Conservation (phyloP, 768 basidiomycete genomes). For the Mycena albidolilacea region DNA sequence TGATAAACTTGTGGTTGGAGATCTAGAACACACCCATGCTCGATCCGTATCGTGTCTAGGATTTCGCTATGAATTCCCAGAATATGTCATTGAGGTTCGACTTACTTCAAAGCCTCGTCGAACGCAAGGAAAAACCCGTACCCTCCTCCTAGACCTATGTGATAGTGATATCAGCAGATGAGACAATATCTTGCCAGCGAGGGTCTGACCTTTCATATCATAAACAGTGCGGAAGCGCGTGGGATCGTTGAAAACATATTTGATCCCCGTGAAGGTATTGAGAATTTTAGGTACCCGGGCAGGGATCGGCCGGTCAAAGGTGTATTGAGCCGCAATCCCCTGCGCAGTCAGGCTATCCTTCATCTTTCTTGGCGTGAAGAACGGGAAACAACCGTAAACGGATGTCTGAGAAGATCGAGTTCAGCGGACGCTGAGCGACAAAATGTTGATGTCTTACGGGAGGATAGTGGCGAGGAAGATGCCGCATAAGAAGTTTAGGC, state of each 20-base stretch:
- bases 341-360: slow-evolving; percentile 56
- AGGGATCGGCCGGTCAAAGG: slow-evolving; percentile 56
- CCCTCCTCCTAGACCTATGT: slow-evolving; percentile 40
- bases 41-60: slow-evolving; percentile 36
- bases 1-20: background rate
- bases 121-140: slow-evolving; percentile 52
- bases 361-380: slow-evolving; percentile 69
- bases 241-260: slow-evolving; percentile 50
- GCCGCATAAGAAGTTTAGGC: slow-evolving; percentile 61
- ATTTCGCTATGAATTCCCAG: too few relatives aligned
- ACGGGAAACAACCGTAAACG: slow-evolving; percentile 75
- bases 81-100: background rate
- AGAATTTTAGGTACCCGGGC: slow-evolving; percentile 47
- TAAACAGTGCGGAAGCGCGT: slow-evolving; percentile 49
- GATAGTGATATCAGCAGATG: background rate
- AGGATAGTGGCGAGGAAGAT: slow-evolving; percentile 59
- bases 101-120: slow-evolving; percentile 44
- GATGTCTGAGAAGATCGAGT: slow-evolving; percentile 58
- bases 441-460: slow-evolving; percentile 40
- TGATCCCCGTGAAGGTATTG: slow-evolving; percentile 50
- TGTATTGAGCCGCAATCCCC: slow-evolving; percentile 56
- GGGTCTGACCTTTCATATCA: slow-evolving; percentile 40
- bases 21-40: slow-evolving; percentile 23
- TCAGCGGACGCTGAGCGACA: slow-evolving; percentile 47
- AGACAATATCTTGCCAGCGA: too few relatives aligned